A percentile compares a stretch with the other conserved stretches of the same genome.
phyloP scores from a whole-genome alignment of 2,329 filamentous ascomycete genomes.

The Aspergillus neotritici region DNA sequence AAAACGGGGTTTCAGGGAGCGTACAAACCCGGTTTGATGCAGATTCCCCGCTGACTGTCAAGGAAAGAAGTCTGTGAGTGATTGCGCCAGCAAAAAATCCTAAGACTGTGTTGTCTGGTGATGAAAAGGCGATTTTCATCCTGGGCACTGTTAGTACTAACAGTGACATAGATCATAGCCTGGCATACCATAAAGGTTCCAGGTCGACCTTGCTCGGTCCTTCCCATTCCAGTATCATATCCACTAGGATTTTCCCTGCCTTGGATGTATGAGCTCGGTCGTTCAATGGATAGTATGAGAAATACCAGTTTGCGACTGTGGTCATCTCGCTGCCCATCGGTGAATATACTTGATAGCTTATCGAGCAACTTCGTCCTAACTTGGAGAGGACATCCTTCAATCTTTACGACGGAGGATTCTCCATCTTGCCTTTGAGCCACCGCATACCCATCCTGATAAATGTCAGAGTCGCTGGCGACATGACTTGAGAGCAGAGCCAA shows the following conservation, averaged over 20 bases:
- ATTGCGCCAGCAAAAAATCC: too few relatives aligned
- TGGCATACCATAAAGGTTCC: background rate
- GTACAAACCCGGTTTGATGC: too few relatives aligned
- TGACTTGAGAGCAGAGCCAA: background rate
- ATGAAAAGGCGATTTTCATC: too few relatives aligned
- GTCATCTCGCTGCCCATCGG: background rate
- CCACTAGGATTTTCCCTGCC: slow-evolving; percentile 19
- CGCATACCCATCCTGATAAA: slow-evolving; percentile 8
- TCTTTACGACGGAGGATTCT: background rate
- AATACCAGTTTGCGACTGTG: slow-evolving; percentile 17
- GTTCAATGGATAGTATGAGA: background rate
- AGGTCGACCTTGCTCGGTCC: background rate
- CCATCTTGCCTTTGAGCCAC: background rate
- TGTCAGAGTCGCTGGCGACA: slow-evolving; percentile 3
- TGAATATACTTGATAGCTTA: slow-evolving; percentile 7
- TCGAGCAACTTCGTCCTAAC: background rate
- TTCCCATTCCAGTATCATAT: slow-evolving; percentile 14
- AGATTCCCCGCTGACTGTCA: too few relatives aligned
- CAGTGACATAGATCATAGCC: background rate
- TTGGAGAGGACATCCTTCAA: slow-evolving; percentile 2
- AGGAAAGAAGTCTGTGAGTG: too few relatives aligned
- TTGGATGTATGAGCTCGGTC: background rate
- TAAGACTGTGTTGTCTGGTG: too few relatives aligned
- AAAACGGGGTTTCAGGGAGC: too few relatives aligned
- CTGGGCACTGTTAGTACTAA: too few relatives aligned